Evolutionary conservation across 768 basidiomycete species (phyloP).

Genomic region (Trametes meyenii): DNA sequence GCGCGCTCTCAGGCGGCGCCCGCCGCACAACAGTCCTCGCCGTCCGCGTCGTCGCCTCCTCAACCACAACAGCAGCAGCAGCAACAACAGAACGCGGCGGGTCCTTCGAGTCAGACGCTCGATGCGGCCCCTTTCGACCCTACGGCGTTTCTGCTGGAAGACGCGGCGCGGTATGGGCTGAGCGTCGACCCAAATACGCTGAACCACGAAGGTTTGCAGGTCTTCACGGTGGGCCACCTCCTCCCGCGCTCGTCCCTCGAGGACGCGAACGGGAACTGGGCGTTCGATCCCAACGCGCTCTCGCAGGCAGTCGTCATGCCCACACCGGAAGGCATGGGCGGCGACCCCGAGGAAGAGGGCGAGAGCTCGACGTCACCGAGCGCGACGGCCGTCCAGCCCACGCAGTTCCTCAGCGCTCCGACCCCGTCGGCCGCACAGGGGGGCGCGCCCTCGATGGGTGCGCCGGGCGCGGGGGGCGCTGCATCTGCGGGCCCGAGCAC

Average conservation of each 20-base stretch:
- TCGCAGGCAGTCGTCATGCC: constrained; percentile 32
- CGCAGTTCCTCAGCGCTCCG: constrained; percentile 25
- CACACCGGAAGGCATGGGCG: constrained; percentile 35
- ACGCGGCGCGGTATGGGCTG: constrained; percentile 29
- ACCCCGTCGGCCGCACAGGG: constrained; percentile 22
- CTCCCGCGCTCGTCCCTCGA: constrained; percentile 57
- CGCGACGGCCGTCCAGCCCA: constrained; percentile 2
- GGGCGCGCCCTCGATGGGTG: constrained; percentile 29
- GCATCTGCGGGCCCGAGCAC: not conserved
- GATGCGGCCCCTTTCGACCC: constrained; percentile 20
- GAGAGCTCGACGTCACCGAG: constrained; percentile 23
- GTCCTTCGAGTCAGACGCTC: constrained; percentile 14
- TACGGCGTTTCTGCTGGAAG: constrained; percentile 24
- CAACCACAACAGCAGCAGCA: constrained; percentile 11
- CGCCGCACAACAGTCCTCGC: constrained; percentile 1
- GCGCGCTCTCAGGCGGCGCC: constrained; percentile 1
- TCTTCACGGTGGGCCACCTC: constrained; percentile 80
- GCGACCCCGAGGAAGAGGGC: constrained; percentile 33
- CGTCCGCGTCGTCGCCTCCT: constrained; percentile 5
- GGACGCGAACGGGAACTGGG: constrained; percentile 64
- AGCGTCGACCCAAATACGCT: constrained; percentile 24
- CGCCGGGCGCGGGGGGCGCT: not conserved
- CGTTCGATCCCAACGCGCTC: constrained; percentile 48
- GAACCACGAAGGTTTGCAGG: constrained; percentile 69
- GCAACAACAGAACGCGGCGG: constrained; percentile 8